Base-by-base conservation (phyloP, 371 early-diverging fungal species). In the Mortierella sp. region DNA sequence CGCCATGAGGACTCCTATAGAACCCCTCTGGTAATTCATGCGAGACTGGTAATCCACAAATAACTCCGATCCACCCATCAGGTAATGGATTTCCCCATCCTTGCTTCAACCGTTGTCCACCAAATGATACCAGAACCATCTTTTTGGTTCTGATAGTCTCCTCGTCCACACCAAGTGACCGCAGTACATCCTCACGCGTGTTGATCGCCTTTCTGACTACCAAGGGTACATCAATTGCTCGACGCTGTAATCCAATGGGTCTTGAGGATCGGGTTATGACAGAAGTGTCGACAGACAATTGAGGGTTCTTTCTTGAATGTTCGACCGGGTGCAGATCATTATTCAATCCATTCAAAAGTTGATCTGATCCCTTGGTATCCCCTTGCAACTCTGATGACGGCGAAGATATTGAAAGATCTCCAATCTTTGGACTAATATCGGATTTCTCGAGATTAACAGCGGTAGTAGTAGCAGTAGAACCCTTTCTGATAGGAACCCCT, bases 51-150 rank as follows among this genome's bases (percentile, higher is more conserved):
- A 91, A 86, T 72, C 91, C 91, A 72, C 92, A 91, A 3, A 93
- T 91, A 22, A 95, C 87, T 47, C 92, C 93, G 32, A 93, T 90
- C 95, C 95, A 95, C 3, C 90, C 92, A 1, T 85, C 86, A 3
- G 95, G 95, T 18, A 94, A 76, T 0, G 90, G 89, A 61, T 87
- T 86, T 2, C 88, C 84, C 87, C 88, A 87, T 24, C 85, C 83
- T 70, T 85, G 80, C 69, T 88, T 84, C 35, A 91, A 71, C 14
- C 86, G 74, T 62, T 93, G 92, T 9, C 95, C 95, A 20, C 95
- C 95, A 86, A 95, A 95, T 0, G 93, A 91, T 12, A 94, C 87
- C 30, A 95, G 69, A 0, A 93, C 84, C 65, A 93, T 86, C 71
- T 90, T 90, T 51, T 91, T 87, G 3, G 89, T 85, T 8, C 75